Base-by-base conservation (phyloP, 163 green algal genomes). In the Scenedesmus sp. region DNA sequence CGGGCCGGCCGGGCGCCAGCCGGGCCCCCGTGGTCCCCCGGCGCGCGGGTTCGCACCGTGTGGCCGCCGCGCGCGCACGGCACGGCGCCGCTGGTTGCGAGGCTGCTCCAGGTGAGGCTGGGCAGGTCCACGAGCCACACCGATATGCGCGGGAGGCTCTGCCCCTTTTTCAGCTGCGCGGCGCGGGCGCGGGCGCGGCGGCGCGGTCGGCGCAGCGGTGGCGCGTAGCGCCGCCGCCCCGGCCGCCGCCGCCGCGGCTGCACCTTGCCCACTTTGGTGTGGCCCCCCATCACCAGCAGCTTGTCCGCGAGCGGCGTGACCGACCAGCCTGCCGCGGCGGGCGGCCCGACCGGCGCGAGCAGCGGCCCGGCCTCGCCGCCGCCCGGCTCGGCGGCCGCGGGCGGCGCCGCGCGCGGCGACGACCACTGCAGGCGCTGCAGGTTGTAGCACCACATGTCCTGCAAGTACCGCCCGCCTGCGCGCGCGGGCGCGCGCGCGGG, bases 241-340 rank as follows among this genome's bases (percentile, higher is more conserved):
- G n/a, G n/a, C n/a, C n/a, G n/a, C n/a, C n/a, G n/a, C n/a, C n/a
- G n/a, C n/a, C n/a, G n/a, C n/a, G n/a, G n/a, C n/a, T n/a, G 42
- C 48, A 66, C 60, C 29, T 60, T 70, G 11, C 65, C 7, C 65
- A 92, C 89, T 87, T 94, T 93, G 50, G 84, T 89, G 83, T 97
- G 93, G 0, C 94, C 94, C 0, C 93, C 93, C 47, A 97, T 70
- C 28, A 92, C 82, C 28, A 96, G 72, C 70, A 97, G 85, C 63
- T 85, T 88, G 63, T 82, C 86, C 28, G 85, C 78, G 87, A 89
- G 94, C 5, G 82, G 45, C 29, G 94, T 87, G 9, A 92, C 83
- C 10, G 81, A 86, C 78, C 95, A 91, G 11, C 93, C 93, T 20
- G 93, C 93, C 24, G 83, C 70, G 0, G 92, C 76, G 14, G 86